Evolutionary conservation across 1,284 basidiomycete species (phyloP).

Genomic region (Amylostereum chailletii): DNA sequence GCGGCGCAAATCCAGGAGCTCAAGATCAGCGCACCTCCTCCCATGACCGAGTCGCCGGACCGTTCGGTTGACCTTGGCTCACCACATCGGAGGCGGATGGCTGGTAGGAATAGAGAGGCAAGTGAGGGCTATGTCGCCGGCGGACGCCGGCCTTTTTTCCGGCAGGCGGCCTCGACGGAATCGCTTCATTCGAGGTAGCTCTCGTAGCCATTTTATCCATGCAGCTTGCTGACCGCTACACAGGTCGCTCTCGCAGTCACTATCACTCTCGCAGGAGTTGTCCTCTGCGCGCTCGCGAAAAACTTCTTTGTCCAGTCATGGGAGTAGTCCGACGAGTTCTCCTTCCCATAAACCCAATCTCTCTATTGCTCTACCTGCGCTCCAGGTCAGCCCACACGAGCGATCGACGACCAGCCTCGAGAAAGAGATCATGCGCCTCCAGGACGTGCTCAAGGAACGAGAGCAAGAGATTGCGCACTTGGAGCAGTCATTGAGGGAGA

Average conservation of each 20-base stretch:
- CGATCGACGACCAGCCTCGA: conserved; percentile 79
- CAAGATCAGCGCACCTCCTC: conserved; percentile 42
- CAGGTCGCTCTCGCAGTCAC: conserved; percentile 80
- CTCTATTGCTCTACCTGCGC: conserved; percentile 46
- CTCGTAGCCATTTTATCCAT: neutral
- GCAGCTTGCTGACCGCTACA: conserved; percentile 8
- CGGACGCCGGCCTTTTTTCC: conserved; percentile 67
- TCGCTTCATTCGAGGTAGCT: conserved; percentile 73
- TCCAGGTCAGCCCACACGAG: conserved; percentile 37
- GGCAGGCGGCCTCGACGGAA: conserved; percentile 74
- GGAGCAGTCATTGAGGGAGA: conserved; percentile 59
- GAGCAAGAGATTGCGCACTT: conserved; percentile 79
- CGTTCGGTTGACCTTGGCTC: conserved; percentile 34
- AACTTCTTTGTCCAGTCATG: conserved; percentile 65
- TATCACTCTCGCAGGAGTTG: conserved; percentile 93
- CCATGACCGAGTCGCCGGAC: conserved; percentile 45
- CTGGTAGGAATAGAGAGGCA: conserved; percentile 37
- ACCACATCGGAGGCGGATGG: conserved; percentile 38
- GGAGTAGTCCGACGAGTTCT: conserved; percentile 50
- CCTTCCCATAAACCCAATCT: conserved; percentile 41
- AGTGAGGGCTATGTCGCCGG: conserved; percentile 40
- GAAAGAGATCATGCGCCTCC: conserved; percentile 86
- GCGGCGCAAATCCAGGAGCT: conserved; percentile 77
- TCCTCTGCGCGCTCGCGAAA: conserved; percentile 84
- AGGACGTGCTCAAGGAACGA: conserved; percentile 81